phyloP scores from a whole-genome alignment of 371 early-diverging fungal genomes.

The Thermomucor indicae-seudaticae region DNA sequence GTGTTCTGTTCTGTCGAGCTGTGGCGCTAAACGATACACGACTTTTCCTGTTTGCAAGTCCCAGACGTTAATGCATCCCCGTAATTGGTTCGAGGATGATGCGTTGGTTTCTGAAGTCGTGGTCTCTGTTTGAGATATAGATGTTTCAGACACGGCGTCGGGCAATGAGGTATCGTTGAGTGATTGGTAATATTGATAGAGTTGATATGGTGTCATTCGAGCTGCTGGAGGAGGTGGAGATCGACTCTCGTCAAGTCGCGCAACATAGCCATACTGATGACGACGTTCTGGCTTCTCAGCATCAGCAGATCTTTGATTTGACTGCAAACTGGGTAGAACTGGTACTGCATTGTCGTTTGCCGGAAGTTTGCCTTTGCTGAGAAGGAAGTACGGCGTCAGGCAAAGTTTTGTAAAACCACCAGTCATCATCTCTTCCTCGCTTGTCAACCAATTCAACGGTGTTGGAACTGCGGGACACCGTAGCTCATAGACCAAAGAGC shows the following conservation, averaged over 20 bases:
- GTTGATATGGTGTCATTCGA: slow-evolving; percentile 35
- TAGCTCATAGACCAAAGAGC: slow-evolving; percentile 40
- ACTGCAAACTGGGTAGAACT: slow-evolving; percentile 1
- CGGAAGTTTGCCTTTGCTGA: slow-evolving; percentile 39
- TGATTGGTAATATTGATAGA: slow-evolving; percentile 26
- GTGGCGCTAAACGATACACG: slow-evolving; percentile 33
- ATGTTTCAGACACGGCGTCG: not conserved
- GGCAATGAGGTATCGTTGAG: not conserved
- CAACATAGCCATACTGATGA: slow-evolving; percentile 8
- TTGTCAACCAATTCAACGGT: not conserved
- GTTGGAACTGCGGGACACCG: not conserved
- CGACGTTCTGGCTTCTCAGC: not conserved
- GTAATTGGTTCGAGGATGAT: slow-evolving; percentile 2
- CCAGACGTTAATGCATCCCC: slow-evolving; percentile 56
- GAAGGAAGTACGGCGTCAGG: slow-evolving; percentile 50
- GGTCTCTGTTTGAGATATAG: not conserved
- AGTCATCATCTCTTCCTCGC: slow-evolving; percentile 16
- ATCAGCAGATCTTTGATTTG: not conserved
- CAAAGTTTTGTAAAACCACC: slow-evolving; percentile 44
- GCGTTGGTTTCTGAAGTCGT: not conserved
- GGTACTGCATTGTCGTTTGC: slow-evolving; percentile 3
- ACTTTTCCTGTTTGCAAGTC: slow-evolving; percentile 47
- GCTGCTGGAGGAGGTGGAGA: slow-evolving; percentile 1
- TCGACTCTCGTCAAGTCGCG: slow-evolving; percentile 9
- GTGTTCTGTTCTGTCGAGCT: slow-evolving; percentile 9